Conservation (phyloP, 768 basidiomycete genomes). For the Amanita muscaria region DNA sequence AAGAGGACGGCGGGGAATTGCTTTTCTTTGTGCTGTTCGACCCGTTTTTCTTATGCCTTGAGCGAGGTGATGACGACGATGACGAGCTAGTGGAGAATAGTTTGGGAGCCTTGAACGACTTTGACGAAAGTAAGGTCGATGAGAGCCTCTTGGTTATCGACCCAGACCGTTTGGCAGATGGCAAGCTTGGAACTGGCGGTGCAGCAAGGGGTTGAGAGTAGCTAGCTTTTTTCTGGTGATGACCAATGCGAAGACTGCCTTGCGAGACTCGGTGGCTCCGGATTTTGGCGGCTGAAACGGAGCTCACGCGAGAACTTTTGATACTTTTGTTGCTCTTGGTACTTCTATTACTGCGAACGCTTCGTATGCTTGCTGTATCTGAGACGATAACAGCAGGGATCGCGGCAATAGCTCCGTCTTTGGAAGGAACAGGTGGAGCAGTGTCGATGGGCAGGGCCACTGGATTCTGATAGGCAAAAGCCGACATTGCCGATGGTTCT, state of each 20-base stretch:
- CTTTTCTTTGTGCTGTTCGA: background rate
- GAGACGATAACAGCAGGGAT: constrained; percentile 17
- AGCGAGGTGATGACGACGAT: background rate
- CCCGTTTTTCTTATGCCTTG: background rate
- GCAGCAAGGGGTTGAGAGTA: background rate
- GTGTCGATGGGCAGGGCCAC: background rate
- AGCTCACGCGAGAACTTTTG: constrained; percentile 22
- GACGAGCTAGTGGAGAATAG: constrained; percentile 2
- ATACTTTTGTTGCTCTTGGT: constrained; percentile 25
- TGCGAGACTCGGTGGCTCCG: constrained; percentile 58
- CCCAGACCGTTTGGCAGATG: background rate
- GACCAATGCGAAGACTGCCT: constrained; percentile 57
- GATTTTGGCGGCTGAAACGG: constrained; percentile 55
- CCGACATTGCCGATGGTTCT: background rate
- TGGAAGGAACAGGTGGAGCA: background rate
- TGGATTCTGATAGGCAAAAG: background rate
- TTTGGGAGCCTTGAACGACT: constrained; percentile 3
- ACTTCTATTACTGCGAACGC: constrained; percentile 23
- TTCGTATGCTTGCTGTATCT: constrained; percentile 33
- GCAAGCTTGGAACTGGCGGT: constrained; percentile 4
- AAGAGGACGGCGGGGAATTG: background rate
- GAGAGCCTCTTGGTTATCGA: background rate
- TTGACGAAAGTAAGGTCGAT: constrained; percentile 3
- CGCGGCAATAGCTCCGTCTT: constrained; percentile 14
- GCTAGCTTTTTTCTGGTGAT: constrained; percentile 1